A percentile compares a stretch with the other conserved stretches of the same genome.
phyloP scores from a whole-genome alignment of 345 rosid genomes.

The rapeseed (Brassica napus) region DNA sequence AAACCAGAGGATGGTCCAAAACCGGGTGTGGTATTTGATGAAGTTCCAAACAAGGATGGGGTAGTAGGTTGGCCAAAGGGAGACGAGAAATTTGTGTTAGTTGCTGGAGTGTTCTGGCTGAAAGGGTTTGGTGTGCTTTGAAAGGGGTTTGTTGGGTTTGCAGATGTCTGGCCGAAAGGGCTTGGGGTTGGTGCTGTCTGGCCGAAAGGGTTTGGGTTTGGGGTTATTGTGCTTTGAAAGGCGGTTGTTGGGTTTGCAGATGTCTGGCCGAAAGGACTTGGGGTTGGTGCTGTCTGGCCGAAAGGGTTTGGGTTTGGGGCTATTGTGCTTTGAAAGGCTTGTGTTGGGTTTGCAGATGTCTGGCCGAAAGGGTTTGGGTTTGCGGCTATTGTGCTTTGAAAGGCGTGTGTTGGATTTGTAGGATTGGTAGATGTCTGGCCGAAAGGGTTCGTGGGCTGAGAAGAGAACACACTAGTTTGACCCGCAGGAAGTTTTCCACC shows the following conservation, averaged over 20 bases:
- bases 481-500: conserved; percentile 73
- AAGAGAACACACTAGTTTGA: conserved; percentile 59
- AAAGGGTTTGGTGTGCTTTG: conserved; percentile 53
- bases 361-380: conserved; percentile 48
- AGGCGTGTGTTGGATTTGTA: conserved; percentile 54
- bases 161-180: conserved; percentile 50
- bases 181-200: conserved; percentile 54
- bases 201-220: conserved; percentile 45
- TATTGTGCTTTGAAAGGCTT: conserved; percentile 50
- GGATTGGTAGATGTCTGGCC: conserved; percentile 58
- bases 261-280: conserved; percentile 48
- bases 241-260: conserved; percentile 57
- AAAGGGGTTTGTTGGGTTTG: conserved; percentile 62
- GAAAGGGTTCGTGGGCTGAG: conserved; percentile 43
- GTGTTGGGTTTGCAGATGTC: conserved; percentile 57
- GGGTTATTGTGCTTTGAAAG: conserved; percentile 43
- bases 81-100: conserved; percentile 41
- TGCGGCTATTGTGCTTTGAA: conserved; percentile 47
- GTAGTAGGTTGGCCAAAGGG: conserved; percentile 44
- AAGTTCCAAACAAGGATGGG: conserved; percentile 51
- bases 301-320: conserved; percentile 46
- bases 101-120: conserved; percentile 48
- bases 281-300: conserved; percentile 50
- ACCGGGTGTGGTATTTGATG: conserved; percentile 51
- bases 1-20: conserved; percentile 55